Base-by-base conservation (phyloP, 2,329 filamentous ascomycete species). In the Pseudogymnoascus pannorum region DNA sequence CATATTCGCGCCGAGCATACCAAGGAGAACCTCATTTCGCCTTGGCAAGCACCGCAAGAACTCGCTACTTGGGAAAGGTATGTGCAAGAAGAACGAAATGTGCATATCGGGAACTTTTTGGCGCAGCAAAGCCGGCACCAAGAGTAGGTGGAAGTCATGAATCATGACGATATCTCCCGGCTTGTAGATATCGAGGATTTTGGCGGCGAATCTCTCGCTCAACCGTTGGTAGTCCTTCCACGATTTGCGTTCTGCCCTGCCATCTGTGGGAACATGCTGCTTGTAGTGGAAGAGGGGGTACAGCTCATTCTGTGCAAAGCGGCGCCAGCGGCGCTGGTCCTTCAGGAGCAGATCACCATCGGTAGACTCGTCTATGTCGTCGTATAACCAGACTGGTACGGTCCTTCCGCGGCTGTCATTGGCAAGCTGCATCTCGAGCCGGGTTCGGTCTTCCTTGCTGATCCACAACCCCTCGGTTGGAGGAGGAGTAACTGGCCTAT, bases 271-370 rank as follows among this genome's bases (percentile, higher is more conserved):
- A 72, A 92, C 91, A 71, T 96, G 90, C 71, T 94, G 91, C 76
- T 96, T 96, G 80, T 97, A 97, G 75, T 97, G 93, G 72, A 97
- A 92, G 8, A 97, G 82, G 1, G 91, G 92, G 76, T 96, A 97
- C 26, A 97, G 80, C 69, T 96, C 90, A 71, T 92, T 87, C 76
- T 97, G 92, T 14, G 92, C 91, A 74, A 94, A 97, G 40, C 89
- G 84, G 65, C 92, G 84, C 93, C 94, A 97, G 66, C 92, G 82
- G 31, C 81, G 80, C 76, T 97, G 92, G 68, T 96, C 89, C 68
- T 87, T 89, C 66, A 97, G 79, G 36, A 83, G 78, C 59, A 92
- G 83, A 38, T 78, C 77, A 35, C 91, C 89, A 35, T 89, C 82
- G 0, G 84, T 80, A 48, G 75, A 73, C 5, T 83, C 81, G 66